These are phyloP conservation scores for Brettanomyces sp. DNA, from an alignment of 805 yeast species.

Conservation along the genomic window DNA sequence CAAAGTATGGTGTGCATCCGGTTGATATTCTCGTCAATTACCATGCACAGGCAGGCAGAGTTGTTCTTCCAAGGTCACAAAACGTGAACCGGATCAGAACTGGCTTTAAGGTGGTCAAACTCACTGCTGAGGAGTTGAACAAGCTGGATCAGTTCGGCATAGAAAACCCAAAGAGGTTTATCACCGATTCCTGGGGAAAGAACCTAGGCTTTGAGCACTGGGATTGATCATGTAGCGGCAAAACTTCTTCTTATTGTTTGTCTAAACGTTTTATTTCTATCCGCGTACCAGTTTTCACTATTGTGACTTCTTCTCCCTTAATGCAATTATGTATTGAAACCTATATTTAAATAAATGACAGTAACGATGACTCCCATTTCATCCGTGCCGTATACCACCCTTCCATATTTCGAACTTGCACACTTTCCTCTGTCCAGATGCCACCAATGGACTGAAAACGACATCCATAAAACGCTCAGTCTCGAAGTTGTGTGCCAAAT, in stretches of 20 bases:
- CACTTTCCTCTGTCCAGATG: constrained; percentile 10
- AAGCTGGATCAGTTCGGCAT: constrained; percentile 22
- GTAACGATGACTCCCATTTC: background rate
- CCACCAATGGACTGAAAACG: constrained; percentile 21
- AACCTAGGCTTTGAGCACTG: constrained; percentile 27
- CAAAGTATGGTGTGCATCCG: constrained; percentile 41
- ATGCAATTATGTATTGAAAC: background rate
- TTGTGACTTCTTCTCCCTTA: too few species aligned
- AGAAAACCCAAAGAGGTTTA: constrained; percentile 24
- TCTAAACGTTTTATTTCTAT: too few species aligned
- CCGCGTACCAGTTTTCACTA: too few species aligned
- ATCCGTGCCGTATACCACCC: constrained; percentile 24
- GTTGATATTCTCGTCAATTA: constrained; percentile 57
- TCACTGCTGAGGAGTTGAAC: constrained; percentile 29
- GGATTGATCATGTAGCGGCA: constrained; percentile 5
- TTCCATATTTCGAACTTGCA: constrained; percentile 27
- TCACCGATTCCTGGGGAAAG: constrained; percentile 22
- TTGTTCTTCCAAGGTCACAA: constrained; percentile 61
- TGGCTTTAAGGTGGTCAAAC: constrained; percentile 26
- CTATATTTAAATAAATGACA: too few species aligned
- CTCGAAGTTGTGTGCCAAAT: constrained; percentile 24
- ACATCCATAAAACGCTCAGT: constrained; percentile 20
- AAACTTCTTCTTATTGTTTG: too few species aligned
- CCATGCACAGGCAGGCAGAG: constrained; percentile 52
- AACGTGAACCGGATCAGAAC: constrained; percentile 51